Conservation (phyloP, 805 yeast genomes). For the Pichia pseudocactophila region DNA sequence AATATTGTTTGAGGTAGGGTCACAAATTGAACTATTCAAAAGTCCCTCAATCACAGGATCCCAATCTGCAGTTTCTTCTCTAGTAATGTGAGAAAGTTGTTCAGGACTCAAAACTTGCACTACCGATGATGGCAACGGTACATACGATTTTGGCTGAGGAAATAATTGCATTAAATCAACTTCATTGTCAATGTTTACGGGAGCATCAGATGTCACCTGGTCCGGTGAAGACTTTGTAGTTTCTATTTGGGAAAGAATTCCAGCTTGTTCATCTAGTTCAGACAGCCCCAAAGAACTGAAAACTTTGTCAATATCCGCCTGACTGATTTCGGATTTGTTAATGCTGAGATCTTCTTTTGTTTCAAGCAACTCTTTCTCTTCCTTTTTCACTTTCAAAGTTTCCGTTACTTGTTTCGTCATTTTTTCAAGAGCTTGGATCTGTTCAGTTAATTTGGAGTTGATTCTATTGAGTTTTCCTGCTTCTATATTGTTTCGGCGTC, state of each 20-base stretch:
- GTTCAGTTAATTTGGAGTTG: conserved; percentile 19
- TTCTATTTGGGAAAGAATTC: conserved; percentile 1
- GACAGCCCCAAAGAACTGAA: conserved; percentile 7
- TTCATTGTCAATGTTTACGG: conserved; percentile 6
- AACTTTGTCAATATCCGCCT: conserved; percentile 23
- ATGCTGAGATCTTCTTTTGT: conserved; percentile 16
- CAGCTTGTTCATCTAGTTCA: conserved; percentile 12
- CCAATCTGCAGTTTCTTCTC: conserved; percentile 38
- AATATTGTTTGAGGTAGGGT: not conserved
- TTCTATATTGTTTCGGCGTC: not conserved
- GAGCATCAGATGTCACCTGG: not conserved
- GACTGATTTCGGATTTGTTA: conserved; percentile 14
- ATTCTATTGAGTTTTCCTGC: not conserved
- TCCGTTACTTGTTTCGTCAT: conserved; percentile 24
- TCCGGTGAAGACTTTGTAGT: not conserved
- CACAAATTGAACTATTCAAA: conserved; percentile 13
- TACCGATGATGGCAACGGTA: conserved; percentile 30
- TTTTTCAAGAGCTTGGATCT: conserved; percentile 22
- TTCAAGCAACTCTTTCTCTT: conserved; percentile 12
- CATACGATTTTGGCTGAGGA: conserved; percentile 20
- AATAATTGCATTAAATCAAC: conserved; percentile 13
- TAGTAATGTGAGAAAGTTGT: conserved; percentile 32
- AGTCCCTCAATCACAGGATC: conserved; percentile 32
- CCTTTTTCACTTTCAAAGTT: conserved; percentile 16
- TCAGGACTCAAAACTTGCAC: conserved; percentile 30